Conservation (phyloP, 352 stramenopile genomes). For the Phytophthora citricola region DNA sequence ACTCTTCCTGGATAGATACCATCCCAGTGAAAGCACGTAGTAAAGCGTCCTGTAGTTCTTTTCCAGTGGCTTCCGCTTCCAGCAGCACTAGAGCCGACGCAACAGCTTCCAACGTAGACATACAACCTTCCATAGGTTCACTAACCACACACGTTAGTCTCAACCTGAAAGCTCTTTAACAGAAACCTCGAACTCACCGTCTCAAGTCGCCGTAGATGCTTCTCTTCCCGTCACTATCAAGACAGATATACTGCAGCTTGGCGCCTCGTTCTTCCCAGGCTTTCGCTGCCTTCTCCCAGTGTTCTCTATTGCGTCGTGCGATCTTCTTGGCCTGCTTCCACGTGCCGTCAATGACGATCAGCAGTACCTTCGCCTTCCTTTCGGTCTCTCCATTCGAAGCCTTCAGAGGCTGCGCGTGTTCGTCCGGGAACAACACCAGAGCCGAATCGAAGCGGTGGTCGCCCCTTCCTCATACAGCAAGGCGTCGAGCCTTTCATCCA, state of each 20-base stretch:
- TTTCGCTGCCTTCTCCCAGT: constrained; percentile 45
- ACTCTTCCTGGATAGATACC: constrained; percentile 63
- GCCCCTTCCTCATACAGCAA: constrained; percentile 38
- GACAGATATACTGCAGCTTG: constrained; percentile 57
- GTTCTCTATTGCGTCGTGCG: constrained; percentile 50
- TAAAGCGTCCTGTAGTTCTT: constrained; percentile 36
- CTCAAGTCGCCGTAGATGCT: constrained; percentile 77
- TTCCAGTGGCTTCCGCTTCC: constrained; percentile 34
- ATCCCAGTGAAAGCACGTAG: constrained; percentile 59
- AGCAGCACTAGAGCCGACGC: constrained; percentile 53
- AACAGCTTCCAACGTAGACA: constrained; percentile 81
- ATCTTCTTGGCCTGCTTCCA: constrained; percentile 88
- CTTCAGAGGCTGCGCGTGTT: constrained; percentile 40
- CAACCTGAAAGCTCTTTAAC: not conserved
- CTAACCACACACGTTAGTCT: constrained; percentile 29
- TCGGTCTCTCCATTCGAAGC: not conserved
- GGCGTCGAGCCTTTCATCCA: constrained; percentile 35
- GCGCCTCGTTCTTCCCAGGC: constrained; percentile 30
- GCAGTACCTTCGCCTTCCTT: constrained; percentile 25
- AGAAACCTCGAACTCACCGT: constrained; percentile 24
- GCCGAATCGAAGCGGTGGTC: constrained; percentile 29
- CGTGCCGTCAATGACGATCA: constrained; percentile 80
- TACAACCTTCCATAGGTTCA: constrained; percentile 75
- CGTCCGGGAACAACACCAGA: constrained; percentile 54
- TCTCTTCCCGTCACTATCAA: constrained; percentile 27